A percentile compares a stretch with the other conserved stretches of the same genome.
Evolutionary conservation across 1,139 yeast species (phyloP).

Genomic region (Zygoascus meyerae): DNA sequence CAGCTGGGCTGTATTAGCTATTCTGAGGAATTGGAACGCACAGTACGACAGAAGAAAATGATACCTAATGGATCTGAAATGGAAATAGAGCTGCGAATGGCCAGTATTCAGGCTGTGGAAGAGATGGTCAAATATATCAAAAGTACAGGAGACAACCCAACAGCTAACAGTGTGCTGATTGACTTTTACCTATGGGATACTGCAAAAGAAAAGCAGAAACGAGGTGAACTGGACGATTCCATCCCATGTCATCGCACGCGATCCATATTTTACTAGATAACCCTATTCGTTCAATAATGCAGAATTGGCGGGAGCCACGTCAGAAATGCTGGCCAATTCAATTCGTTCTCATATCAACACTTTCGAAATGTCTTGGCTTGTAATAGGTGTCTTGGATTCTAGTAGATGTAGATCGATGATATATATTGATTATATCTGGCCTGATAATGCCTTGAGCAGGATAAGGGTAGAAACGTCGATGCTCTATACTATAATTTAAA

Average conservation of each 20-base stretch:
- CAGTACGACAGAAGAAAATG: conserved; percentile 20
- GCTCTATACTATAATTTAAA: too few species aligned
- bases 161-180: conserved; percentile 24
- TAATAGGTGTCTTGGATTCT: too few species aligned
- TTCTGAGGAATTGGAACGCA: conserved; percentile 25
- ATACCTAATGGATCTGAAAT: conserved; percentile 30
- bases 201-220: conserved; percentile 36
- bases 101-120: conserved; percentile 41
- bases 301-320: too few species aligned
- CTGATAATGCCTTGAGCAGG: too few species aligned
- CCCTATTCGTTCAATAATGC: too few species aligned
- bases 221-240: conserved; percentile 18
- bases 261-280: conserved; percentile 34
- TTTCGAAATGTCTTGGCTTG: too few species aligned
- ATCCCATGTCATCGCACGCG: conserved; percentile 38
- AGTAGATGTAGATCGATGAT: too few species aligned
- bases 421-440: too few species aligned
- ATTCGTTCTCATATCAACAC: not conserved
- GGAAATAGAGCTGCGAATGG: conserved; percentile 39
- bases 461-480: too few species aligned
- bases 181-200: conserved; percentile 43
- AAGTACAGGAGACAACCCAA: conserved; percentile 19
- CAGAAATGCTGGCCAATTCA: not conserved
- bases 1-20: conserved; percentile 35
- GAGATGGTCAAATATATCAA: conserved; percentile 27